Conservation (phyloP, 306 rosid genomes). For the Quercus agrifolia region DNA sequence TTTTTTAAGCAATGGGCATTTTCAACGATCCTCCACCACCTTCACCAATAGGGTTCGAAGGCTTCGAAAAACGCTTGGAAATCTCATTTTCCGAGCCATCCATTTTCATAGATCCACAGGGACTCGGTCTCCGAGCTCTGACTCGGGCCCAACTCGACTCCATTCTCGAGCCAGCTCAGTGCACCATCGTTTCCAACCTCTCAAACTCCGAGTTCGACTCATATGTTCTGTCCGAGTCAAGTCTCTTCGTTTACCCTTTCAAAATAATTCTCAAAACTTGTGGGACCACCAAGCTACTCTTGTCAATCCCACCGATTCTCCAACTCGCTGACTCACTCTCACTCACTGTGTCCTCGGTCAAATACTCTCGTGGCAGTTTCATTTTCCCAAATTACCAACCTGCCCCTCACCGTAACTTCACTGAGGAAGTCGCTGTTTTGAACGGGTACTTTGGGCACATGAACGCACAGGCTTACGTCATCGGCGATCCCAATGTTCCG, state of each 20-base stretch:
- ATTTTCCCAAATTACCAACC: conserved; percentile 52
- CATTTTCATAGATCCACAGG: conserved; percentile 34
- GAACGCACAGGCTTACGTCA: conserved; percentile 35
- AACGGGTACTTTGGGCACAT: conserved; percentile 38
- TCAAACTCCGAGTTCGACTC: conserved; percentile 53
- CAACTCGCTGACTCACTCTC: conserved; percentile 34
- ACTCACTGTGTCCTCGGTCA: conserved; percentile 36
- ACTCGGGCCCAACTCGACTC: conserved; percentile 43
- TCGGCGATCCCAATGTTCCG: conserved; percentile 30
- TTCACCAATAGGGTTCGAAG: conserved; percentile 60
- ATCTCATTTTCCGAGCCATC: conserved; percentile 36
- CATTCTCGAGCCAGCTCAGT: conserved; percentile 49
- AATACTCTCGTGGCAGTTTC: conserved; percentile 58
- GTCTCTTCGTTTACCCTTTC: conserved; percentile 46
- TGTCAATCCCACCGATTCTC: conserved; percentile 40
- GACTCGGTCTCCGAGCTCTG: conserved; percentile 46
- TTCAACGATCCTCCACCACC: conserved; percentile 2
- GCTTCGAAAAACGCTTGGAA: conserved; percentile 62
- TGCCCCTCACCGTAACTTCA: conserved; percentile 53
- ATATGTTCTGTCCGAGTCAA: conserved; percentile 65
- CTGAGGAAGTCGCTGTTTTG: conserved; percentile 40
- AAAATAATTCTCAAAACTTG: conserved; percentile 59
- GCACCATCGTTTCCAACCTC: conserved; percentile 52
- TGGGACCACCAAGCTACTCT: conserved; percentile 55
- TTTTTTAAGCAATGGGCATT: conserved; percentile 6